Evolutionary conservation across 306 rosid species (phyloP), one percentile per base, ranked within the genome.

Genomic region (Vicia faba): DNA sequence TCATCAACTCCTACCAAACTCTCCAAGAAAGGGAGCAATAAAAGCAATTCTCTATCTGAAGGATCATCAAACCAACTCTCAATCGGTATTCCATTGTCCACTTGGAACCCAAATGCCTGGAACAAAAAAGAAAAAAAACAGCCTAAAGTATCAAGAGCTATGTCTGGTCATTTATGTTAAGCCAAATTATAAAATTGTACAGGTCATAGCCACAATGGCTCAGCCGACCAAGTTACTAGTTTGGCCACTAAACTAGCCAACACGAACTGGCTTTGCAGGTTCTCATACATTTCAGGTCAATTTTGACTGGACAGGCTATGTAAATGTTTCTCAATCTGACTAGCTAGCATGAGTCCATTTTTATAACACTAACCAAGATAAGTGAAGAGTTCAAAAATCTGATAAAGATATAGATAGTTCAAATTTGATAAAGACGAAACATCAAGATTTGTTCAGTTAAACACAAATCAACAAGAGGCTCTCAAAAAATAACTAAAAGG

Each of bases 1-100:
- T 95, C 99, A 45, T 90, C 99, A 18, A 76, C 96, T 66, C 86
- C 97, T 64, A 88, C 88, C 82, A 95, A 78, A 65, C 96, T 88
- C 87, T 95, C 99, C 92, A 95, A 77, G 68, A 95, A 95, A 0
- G 99, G 97, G 43, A 95, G 89, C 25, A 95, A 72, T 9, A 26
- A 66, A 45, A 90, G 83, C 84, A 95, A 75, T 61, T 90, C 97
- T 75, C 70, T 80, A 75, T 95, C 99, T 1, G 86, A 84, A 50
- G 88, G 88, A 81, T 95, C 97, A 15, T 95, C 96, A 19, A 86
- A 95, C 99, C 99, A 95, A 85, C 99, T 95, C 84, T 95, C 99
- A 43, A 95, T 95, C 2, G 99, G 99, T 76, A 95, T 86, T 63
- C 99, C 99, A 76, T 95, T 95, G 79, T 95, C 97, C 75, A 95